Base-by-base conservation (phyloP, 345 rosid genomes). In the Acer yangbiense region DNA sequence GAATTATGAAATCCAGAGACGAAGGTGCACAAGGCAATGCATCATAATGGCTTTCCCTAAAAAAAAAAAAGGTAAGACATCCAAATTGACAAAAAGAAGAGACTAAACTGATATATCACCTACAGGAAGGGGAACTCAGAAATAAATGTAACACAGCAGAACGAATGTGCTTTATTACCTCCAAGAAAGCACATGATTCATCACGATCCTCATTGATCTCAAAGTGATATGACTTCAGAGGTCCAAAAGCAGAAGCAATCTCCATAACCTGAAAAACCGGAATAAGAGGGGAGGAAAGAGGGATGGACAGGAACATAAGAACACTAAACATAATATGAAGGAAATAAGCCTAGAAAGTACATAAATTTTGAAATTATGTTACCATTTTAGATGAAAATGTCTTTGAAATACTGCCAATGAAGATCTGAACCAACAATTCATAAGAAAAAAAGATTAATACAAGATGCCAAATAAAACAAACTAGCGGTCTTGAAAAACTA, bases 181-280 rank as follows among this genome's bases (percentile, higher is more conserved):
- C 98, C 32, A 96, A 78, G 85, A 89, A 89, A 80, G 97, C 97
- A 79, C 75, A 86, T 57, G 80, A 84, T 50, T 73, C 83, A 7
- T 27, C 73, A 29, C 44, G 79, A 84, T 82, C 88, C 80, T 80
- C 67, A 52, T 82, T 83, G 63, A 54, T 82, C 68, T 83, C 90
- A 69, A 89, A 86, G 77, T 86, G 94, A 85, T 78, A 96, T 64
- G 93, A 88, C 83, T 89, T 94, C 83, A 96, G 71, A 77, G 89
- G 93, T 86, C 99, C 99, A 83, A 93, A 96, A 69, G 89, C 87
- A 75, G 88, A 80, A 84, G 89, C 91, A 81, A 96, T 96, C 85
- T 94, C 99, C 93, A 85, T 77, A 55, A 96, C 73, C 99, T 96
- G 87, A 72, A 83, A 77, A 80, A 77, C 65, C 13, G 71, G 64